Conservation (phyloP, 225 moss, liverwort and hornwort genomes). For the Anthoceros angustus region DNA sequence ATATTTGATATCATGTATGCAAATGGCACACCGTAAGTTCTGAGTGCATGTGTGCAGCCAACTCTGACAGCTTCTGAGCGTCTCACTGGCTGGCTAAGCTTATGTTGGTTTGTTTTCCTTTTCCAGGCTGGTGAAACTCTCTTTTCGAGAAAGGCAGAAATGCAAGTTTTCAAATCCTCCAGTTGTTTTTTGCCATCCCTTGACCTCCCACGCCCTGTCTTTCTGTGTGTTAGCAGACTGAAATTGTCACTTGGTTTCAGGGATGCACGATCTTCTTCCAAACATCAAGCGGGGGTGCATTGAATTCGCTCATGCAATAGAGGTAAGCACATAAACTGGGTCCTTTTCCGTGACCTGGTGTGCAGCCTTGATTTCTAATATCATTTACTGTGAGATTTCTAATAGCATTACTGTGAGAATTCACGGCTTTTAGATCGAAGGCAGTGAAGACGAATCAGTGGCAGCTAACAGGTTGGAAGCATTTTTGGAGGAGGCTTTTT, state of each 20-base stretch:
- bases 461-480: conserved; percentile 35
- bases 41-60: background rate
- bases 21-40: conserved; percentile 55
- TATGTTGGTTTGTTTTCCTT: conserved; percentile 7
- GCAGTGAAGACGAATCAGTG: conserved; percentile 35
- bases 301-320: conserved; percentile 61
- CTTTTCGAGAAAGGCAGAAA: conserved; percentile 59
- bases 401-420: background rate
- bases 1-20: conserved; percentile 78
- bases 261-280: conserved; percentile 61
- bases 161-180: conserved; percentile 21
- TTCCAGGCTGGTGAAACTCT: conserved; percentile 55
- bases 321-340: conserved; percentile 29
- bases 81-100: background rate
- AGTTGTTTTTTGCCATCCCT: background rate
- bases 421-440: conserved; percentile 36
- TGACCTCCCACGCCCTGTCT: background rate
- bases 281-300: conserved; percentile 63
- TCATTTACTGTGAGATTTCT: too few species aligned
- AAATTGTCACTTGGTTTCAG: conserved; percentile 27
- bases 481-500: conserved; percentile 68
- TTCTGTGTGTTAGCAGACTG: background rate
- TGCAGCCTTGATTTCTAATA: background rate
- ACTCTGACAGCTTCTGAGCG: conserved; percentile 3
- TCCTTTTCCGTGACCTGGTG: background rate